Conservation (phyloP, 805 yeast species). For the Lipomyces kockii region DNA sequence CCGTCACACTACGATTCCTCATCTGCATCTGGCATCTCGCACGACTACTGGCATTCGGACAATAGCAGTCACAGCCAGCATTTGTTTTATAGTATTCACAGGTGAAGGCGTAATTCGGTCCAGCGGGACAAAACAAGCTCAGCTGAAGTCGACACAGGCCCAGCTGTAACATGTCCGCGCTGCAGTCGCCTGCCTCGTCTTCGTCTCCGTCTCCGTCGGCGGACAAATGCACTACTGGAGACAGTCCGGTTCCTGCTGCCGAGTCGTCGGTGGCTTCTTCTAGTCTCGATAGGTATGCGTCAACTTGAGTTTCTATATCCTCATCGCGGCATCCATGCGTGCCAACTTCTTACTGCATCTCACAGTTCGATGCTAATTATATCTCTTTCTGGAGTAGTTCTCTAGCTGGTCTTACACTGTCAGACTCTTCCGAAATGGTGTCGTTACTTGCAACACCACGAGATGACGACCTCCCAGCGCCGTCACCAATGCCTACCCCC, state of each 20-base stretch:
- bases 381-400: not conserved
- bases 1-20: not conserved
- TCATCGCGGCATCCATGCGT: not conserved
- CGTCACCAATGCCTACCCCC: conserved; percentile 29
- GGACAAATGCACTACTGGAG: not conserved
- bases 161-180: not conserved
- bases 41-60: not conserved
- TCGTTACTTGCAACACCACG: conserved; percentile 12
- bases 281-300: not conserved
- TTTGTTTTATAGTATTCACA: not conserved
- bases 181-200: not conserved
- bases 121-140: not conserved
- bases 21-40: not conserved
- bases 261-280: not conserved
- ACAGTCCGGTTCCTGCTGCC: not conserved
- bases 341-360: not conserved
- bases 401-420: not conserved
- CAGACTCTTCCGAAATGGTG: conserved; percentile 18
- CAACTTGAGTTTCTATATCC: not conserved
- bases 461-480: not conserved
- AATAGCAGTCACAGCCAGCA: not conserved
- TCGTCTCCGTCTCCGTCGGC: not conserved
- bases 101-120: not conserved
- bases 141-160: not conserved
- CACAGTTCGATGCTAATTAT: not conserved